These are phyloP conservation scores for Angophora floribunda DNA, from an alignment of 345 rosid genomes.

Conservation along the genomic window DNA sequence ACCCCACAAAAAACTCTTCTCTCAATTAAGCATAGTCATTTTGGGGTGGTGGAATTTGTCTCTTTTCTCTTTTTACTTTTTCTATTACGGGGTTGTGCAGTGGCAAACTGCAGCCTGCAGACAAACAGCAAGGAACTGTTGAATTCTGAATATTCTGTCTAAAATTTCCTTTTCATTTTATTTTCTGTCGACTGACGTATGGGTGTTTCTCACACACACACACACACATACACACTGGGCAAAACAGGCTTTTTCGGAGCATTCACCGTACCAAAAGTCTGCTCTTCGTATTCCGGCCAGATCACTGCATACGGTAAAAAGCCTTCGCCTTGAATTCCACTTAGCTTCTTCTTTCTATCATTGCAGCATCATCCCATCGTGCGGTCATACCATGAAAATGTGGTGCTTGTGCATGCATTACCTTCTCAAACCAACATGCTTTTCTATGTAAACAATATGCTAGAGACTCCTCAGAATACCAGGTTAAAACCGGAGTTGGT, in stretches of 20 bases:
- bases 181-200: neutral
- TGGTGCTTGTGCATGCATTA: neutral
- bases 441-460: neutral
- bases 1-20: neutral
- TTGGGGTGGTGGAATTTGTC: neutral
- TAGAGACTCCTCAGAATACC: neutral
- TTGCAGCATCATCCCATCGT: neutral
- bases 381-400: neutral
- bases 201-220: neutral
- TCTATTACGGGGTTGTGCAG: neutral
- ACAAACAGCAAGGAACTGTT: neutral
- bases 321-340: neutral
- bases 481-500: neutral
- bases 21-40: neutral
- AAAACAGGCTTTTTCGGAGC: slow-evolving; percentile 75
- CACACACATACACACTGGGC: neutral
- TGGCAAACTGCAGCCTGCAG: neutral
- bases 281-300: slow-evolving; percentile 67
- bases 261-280: slow-evolving; percentile 70
- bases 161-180: neutral
- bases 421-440: neutral
- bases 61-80: neutral
- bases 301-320: slow-evolving; percentile 62
- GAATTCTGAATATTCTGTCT: neutral
- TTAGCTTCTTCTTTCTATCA: neutral